Evolutionary conservation across 352 stramenopile genomes (phyloP).

Genomic region (Globisporangium polare): DNA sequence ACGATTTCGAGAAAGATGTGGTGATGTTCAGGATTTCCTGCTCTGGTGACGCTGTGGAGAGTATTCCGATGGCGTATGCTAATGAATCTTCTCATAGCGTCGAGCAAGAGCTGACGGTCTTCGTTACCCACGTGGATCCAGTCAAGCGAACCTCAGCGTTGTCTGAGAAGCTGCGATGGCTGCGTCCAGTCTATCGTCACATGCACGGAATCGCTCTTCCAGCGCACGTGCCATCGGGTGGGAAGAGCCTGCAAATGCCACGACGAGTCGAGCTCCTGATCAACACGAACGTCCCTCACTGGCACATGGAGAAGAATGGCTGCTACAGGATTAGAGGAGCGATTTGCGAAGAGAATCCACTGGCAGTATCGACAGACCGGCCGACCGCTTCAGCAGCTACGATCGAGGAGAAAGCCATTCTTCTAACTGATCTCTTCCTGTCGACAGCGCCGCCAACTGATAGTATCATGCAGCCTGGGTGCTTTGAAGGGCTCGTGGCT

Average conservation of each 20-base stretch:
- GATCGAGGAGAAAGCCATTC: constrained; percentile 11
- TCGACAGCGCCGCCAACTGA: background rate
- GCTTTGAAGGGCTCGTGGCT: background rate
- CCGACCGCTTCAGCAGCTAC: background rate
- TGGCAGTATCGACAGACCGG: background rate
- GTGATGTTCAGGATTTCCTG: constrained; percentile 24
- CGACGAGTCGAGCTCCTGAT: constrained; percentile 32
- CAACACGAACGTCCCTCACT: constrained; percentile 17
- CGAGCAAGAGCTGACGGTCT: constrained; percentile 11
- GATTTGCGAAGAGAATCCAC: constrained; percentile 3
- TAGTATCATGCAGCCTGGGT: background rate
- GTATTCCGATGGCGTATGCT: constrained; percentile 15
- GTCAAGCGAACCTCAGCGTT: background rate
- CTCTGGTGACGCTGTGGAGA: constrained; percentile 18
- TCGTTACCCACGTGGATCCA: constrained; percentile 33
- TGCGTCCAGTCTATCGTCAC: constrained; percentile 26
- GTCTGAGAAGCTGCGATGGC: background rate
- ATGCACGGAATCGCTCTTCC: constrained; percentile 31
- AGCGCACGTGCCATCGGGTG: background rate
- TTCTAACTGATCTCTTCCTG: constrained; percentile 1
- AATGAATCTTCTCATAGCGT: background rate
- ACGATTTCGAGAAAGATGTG: constrained; percentile 13
- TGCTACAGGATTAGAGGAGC: constrained; percentile 28
- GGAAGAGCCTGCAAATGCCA: constrained; percentile 6
- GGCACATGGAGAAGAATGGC: constrained; percentile 30